Base-by-base conservation (phyloP, 352 stramenopile genomes). In the Phytophthora sansomeana region DNA sequence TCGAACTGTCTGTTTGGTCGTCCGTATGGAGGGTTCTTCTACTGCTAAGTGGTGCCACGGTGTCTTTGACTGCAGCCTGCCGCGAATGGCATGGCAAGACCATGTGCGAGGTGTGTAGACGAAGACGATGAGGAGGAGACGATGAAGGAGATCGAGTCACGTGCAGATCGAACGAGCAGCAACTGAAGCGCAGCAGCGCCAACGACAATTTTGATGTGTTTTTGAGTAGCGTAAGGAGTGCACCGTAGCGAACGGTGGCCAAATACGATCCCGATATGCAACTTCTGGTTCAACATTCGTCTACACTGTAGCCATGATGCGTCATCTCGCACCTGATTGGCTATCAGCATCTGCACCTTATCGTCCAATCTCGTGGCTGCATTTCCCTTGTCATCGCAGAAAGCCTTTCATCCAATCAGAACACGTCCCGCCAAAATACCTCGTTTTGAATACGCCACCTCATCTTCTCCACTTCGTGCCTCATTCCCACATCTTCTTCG, bases 11-110 rank as follows among this genome's bases (percentile, higher is more conserved):
- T n/a, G 14, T 84, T 73, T 35, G 63, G 60, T n/a, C 73, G 62
- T 19, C 21, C 60, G 17, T 75, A n/a, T n/a, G 79, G 72, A n/a
- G 46, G 35, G 0, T 79, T 56, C 24, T 82, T 48, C 54, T 82
- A 78, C 71, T 82, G 71, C 42, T 78, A 74, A 77, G 54, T 51
- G 28, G 42, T 13, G n/a, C n/a, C 14, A 4, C 6, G 6, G 16
- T 13, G 46, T 65, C 32, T 67, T 24, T 7, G 11, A 64, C 19
- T 63, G 51, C 50, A 67, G 24, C 36, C 55, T 66, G 26, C 29
- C 30, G 53, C 53, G 51, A 32, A 58, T 38, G n/a, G 54, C 48
- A 53, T 63, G 60, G 60, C 41, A 44, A 58, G 14, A 56, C 60
- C 39, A 13, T 58, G 64, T 35, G 43, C 43, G 42, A 72, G 64